Percentiles rank a stretch among this genome's conserved stretches.
Conservation (phyloP, 495 filamentous ascomycete species). For the Astrothelium subdiscretum region DNA sequence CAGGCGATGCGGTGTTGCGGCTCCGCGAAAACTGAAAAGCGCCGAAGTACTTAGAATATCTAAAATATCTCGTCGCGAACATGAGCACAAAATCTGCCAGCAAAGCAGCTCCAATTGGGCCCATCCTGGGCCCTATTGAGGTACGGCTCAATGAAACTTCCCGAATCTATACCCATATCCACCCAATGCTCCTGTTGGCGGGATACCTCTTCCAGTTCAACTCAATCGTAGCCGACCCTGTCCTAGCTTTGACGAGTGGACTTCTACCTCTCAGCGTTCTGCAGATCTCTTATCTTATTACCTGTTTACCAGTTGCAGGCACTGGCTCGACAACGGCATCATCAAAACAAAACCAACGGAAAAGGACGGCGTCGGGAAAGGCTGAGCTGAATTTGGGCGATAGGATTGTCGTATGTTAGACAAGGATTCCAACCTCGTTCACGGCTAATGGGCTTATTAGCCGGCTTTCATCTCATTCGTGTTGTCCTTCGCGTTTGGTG, state of each 20-base stretch:
- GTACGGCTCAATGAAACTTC: constrained; percentile 39
- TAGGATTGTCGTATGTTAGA: constrained; percentile 24
- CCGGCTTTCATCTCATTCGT: constrained; percentile 49
- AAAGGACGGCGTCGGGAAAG: constrained; percentile 17
- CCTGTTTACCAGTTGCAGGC: constrained; percentile 62
- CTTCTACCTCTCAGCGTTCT: constrained; percentile 51
- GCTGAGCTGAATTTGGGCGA: constrained; percentile 11
- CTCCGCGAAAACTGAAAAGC: not conserved
- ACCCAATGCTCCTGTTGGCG: constrained; percentile 53
- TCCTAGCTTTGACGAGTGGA: constrained; percentile 46
- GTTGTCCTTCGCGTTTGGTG: constrained; percentile 42
- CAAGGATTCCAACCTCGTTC: not conserved
- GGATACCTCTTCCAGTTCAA: constrained; percentile 51
- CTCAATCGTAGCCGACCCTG: constrained; percentile 58
- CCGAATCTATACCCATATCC: constrained; percentile 45
- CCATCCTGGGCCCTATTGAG: constrained; percentile 20
- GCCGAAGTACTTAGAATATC: too few relatives aligned
- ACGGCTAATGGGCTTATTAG: constrained; percentile 34
- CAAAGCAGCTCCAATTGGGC: not conserved
- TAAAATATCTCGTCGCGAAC: too few relatives aligned
- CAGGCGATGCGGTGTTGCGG: too few relatives aligned
- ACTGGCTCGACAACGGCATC: constrained; percentile 16
- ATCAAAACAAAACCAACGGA: constrained; percentile 23
- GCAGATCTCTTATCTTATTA: constrained; percentile 55
- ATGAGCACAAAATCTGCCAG: not conserved